These are phyloP conservation scores for Hypoxylon intermedium DNA, from an alignment of 495 filamentous ascomycete genomes.

Conservation along the genomic window DNA sequence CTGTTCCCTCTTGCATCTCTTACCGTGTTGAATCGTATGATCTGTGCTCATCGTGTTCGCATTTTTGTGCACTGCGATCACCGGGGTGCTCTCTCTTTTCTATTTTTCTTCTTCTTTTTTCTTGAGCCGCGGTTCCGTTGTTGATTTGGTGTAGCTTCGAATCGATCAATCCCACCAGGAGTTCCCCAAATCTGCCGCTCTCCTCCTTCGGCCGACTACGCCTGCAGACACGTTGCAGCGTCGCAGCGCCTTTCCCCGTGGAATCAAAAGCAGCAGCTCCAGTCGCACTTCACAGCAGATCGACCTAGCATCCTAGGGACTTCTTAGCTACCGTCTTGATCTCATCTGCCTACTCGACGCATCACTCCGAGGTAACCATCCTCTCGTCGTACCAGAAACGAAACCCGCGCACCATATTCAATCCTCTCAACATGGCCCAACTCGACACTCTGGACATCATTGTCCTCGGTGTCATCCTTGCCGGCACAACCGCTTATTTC, in stretches of 20 bases:
- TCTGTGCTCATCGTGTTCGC: conserved; percentile 12
- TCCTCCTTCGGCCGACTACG: conserved; percentile 25
- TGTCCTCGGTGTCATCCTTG: conserved; percentile 82
- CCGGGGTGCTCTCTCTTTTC: conserved; percentile 1
- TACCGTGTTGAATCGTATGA: conserved; percentile 26
- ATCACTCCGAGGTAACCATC: conserved; percentile 9
- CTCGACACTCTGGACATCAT: conserved; percentile 93
- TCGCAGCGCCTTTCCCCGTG: conserved; percentile 18
- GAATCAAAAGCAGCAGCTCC: conserved; percentile 11
- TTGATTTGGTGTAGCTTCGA: conserved; percentile 21
- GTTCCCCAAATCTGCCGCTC: conserved; percentile 30
- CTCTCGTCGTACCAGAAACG: conserved; percentile 4
- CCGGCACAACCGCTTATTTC: conserved; percentile 93
- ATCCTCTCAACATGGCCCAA: conserved; percentile 74
- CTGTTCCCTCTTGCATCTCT: conserved; percentile 13
- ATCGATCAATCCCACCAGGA: conserved; percentile 24
- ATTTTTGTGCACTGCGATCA: conserved; percentile 8
- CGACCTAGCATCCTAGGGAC: conserved; percentile 8
- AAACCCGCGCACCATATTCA: conserved; percentile 26
- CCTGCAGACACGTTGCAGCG: conserved; percentile 34
- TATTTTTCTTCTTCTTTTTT: conserved; percentile 19
- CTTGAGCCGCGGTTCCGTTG: conserved; percentile 9
- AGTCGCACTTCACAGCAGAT: conserved; percentile 5
- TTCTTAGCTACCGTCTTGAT: conserved; percentile 11
- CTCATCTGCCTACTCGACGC: conserved; percentile 5